phyloP scores from a whole-genome alignment of 1,284 basidiomycete genomes.

The Ganoderma multipileum region DNA sequence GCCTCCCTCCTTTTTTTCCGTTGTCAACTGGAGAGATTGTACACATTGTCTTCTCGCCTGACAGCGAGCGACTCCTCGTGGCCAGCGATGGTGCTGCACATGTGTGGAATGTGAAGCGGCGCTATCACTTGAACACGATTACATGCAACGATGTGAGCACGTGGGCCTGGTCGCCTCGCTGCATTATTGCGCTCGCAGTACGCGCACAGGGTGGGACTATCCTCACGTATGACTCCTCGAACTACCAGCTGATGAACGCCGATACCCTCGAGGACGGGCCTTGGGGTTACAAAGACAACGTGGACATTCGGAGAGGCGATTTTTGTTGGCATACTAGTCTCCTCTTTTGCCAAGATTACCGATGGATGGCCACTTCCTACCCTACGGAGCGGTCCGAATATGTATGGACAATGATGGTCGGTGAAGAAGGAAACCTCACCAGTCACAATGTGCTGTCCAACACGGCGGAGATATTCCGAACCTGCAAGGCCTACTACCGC shows the following conservation, averaged over 20 bases:
- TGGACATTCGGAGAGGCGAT: too few relatives aligned
- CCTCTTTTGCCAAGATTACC: background rate
- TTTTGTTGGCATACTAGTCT: too few relatives aligned
- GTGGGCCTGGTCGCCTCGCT: background rate
- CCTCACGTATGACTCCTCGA: background rate
- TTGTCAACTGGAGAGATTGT: background rate
- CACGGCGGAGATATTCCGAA: background rate
- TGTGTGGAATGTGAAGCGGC: background rate
- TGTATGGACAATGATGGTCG: background rate
- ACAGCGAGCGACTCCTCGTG: too few relatives aligned
- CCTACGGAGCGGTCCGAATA: background rate
- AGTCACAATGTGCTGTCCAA: background rate
- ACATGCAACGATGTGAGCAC: background rate
- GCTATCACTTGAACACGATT: background rate
- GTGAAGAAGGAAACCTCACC: background rate
- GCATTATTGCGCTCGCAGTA: background rate
- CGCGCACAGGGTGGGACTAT: background rate
- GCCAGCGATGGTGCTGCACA: too few relatives aligned
- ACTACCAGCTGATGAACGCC: background rate
- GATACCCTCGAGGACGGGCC: too few relatives aligned
- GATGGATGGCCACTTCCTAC: background rate
- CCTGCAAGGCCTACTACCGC: background rate
- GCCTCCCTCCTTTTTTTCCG: too few relatives aligned
- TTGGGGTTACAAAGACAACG: too few relatives aligned
- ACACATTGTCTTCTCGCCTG: background rate